Percentiles rank a stretch among this genome's conserved stretches.
Evolutionary conservation across 2,329 filamentous ascomycete genomes (phyloP).

Genomic region (Geosmithia flava): DNA sequence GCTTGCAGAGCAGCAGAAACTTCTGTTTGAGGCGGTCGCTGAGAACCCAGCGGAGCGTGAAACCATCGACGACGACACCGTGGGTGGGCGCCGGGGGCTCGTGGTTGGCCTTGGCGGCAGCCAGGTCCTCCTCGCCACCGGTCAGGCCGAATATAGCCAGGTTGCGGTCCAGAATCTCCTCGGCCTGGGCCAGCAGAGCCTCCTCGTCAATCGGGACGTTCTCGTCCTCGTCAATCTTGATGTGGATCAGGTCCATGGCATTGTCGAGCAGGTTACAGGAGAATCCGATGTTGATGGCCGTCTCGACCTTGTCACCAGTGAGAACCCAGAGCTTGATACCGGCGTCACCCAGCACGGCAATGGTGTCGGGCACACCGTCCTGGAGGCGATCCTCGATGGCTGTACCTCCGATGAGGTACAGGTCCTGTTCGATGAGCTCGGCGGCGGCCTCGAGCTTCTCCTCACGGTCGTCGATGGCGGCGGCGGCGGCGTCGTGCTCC

Average conservation of each 20-base stretch:
- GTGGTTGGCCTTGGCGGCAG: slow-evolving; percentile 67
- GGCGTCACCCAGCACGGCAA: slow-evolving; percentile 77
- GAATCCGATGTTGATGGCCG: slow-evolving; percentile 98
- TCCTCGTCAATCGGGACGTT: slow-evolving; percentile 32
- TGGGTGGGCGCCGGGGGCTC: slow-evolving; percentile 79
- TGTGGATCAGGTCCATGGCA: slow-evolving; percentile 89
- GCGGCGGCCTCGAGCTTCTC: slow-evolving; percentile 86
- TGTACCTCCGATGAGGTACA: slow-evolving; percentile 81
- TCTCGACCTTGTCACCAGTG: slow-evolving; percentile 97
- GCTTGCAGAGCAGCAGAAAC: slow-evolving; percentile 90
- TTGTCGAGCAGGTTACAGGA: slow-evolving; percentile 97
- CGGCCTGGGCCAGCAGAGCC: slow-evolving; percentile 42
- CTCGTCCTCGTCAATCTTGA: slow-evolving; percentile 73
- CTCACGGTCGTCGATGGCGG: slow-evolving; percentile 74
- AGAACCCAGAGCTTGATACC: slow-evolving; percentile 98
- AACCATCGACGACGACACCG: slow-evolving; percentile 88
- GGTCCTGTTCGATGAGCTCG: slow-evolving; percentile 80
- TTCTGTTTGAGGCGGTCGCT: slow-evolving; percentile 76
- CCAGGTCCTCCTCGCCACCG: slow-evolving; percentile 76
- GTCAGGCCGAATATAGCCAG: slow-evolving; percentile 64
- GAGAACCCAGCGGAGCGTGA: slow-evolving; percentile 79
- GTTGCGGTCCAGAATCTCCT: slow-evolving; percentile 62
- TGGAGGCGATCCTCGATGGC: slow-evolving; percentile 96
- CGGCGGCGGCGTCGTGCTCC: slow-evolving; percentile 77
- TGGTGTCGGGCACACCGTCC: slow-evolving; percentile 93